Conservation (phyloP, 805 yeast species). For the Sungouiella thailandica region DNA sequence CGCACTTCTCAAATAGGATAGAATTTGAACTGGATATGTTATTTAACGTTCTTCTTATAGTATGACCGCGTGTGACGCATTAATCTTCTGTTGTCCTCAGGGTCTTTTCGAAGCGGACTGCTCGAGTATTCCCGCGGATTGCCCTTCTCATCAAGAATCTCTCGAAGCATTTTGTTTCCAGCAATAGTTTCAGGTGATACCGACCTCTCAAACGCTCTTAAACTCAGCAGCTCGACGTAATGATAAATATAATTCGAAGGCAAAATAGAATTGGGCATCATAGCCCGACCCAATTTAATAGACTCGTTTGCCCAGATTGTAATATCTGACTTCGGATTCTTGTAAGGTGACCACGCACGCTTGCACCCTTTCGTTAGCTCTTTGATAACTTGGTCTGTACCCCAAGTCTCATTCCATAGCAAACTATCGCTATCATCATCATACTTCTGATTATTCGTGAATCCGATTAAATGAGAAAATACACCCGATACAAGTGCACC, state of each 20-base stretch:
- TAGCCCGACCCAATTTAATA: conserved; percentile 54
- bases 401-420: conserved; percentile 63
- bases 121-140: conserved; percentile 6
- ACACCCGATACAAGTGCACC: conserved; percentile 77
- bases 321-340: conserved; percentile 46
- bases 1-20: too few relatives aligned
- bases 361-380: conserved; percentile 68
- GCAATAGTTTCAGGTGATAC: conserved; percentile 10
- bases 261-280: conserved; percentile 50
- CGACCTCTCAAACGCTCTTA: not conserved
- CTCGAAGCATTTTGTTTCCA: conserved; percentile 30
- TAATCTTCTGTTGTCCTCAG: conserved; percentile 24
- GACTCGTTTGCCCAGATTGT: conserved; percentile 64
- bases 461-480: conserved; percentile 71
- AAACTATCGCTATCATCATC: conserved; percentile 21
- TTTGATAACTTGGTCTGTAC: conserved; percentile 53
- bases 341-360: conserved; percentile 57
- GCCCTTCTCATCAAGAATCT: conserved; percentile 15
- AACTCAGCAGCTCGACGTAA: conserved; percentile 8
- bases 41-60: conserved; percentile 20
- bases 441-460: conserved; percentile 41
- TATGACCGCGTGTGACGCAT: conserved; percentile 37
- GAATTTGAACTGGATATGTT: not conserved
- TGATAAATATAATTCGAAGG: conserved; percentile 34
- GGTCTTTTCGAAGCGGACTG: conserved; percentile 22